A percentile compares a stretch with the other conserved stretches of the same genome.
phyloP scores from a whole-genome alignment of 75 land plant species.

The Pseudotsuga menziesii region DNA sequence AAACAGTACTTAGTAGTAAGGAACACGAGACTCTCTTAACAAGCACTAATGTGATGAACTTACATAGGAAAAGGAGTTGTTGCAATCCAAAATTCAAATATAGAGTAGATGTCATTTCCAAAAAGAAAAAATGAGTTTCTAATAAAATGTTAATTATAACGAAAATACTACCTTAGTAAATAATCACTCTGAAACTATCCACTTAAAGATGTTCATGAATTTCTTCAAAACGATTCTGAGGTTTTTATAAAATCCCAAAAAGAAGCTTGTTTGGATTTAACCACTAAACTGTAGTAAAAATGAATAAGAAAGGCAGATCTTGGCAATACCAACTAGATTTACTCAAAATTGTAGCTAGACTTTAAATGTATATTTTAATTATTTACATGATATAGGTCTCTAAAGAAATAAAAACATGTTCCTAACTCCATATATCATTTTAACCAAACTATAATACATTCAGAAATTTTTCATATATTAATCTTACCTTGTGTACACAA shows the following conservation, averaged over 20 bases:
- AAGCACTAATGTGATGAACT: neutral
- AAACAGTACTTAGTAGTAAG: neutral
- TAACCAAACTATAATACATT: neutral
- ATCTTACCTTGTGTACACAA: constrained; percentile 51
- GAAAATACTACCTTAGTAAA: neutral
- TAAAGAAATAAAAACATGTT: neutral
- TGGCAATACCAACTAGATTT: no score
- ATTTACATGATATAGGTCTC: neutral
- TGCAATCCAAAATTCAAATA: neutral
- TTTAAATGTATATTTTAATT: neutral
- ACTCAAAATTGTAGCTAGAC: neutral
- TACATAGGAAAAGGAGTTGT: neutral
- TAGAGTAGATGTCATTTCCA: neutral
- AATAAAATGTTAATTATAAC: neutral
- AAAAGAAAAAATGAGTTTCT: neutral
- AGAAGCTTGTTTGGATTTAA: neutral
- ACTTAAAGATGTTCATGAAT: neutral
- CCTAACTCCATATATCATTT: neutral
- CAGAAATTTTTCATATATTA: neutral
- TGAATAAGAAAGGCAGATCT: no score
- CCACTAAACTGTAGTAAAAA: neutral
- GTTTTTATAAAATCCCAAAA: neutral
- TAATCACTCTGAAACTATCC: neutral
- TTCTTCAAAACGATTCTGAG: neutral
- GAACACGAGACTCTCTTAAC: neutral